A percentile compares a stretch with the other conserved stretches of the same genome.
These are phyloP conservation scores for Fusarium redolens DNA, from an alignment of 2,329 filamentous ascomycete genomes.

Conservation along the genomic window DNA sequence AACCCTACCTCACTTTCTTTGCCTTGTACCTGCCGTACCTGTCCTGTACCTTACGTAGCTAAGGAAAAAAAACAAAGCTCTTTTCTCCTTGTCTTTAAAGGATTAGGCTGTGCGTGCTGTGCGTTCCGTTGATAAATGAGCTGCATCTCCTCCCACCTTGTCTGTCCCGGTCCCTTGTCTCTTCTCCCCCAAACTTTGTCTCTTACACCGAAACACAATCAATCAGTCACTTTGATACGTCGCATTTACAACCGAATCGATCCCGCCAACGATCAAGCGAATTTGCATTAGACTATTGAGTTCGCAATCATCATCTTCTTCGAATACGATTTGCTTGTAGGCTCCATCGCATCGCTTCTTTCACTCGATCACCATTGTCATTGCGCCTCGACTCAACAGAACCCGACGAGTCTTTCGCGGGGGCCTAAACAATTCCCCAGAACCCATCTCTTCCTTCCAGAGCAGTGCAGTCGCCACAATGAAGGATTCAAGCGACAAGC, in stretches of 20 bases:
- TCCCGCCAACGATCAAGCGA: not conserved
- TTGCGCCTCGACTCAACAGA: not conserved
- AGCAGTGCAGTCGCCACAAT: constrained; percentile 23
- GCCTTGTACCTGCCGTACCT: constrained; percentile 18
- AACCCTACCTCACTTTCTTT: constrained; percentile 12
- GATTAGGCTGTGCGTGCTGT: constrained; percentile 16
- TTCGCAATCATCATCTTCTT: not conserved
- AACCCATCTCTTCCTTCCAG: not conserved
- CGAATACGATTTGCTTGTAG: not conserved
- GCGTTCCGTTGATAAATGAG: constrained; percentile 24
- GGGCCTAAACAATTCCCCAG: not conserved
- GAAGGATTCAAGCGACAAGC: constrained; percentile 55
- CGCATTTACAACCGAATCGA: not conserved
- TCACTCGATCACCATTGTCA: not conserved
- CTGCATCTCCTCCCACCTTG: constrained; percentile 27
- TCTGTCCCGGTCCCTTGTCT: not conserved
- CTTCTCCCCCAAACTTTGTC: constrained; percentile 2
- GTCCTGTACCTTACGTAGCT: constrained; percentile 7
- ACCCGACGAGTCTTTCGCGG: not conserved
- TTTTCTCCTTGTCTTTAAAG: constrained; percentile 3
- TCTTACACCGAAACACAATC: not conserved
- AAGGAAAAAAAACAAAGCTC: not conserved
- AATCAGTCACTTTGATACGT: not conserved
- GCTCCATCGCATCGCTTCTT: not conserved
- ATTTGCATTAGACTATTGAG: not conserved